phyloP scores from a whole-genome alignment of 352 stramenopile species.

The Pythium folliculosum region DNA sequence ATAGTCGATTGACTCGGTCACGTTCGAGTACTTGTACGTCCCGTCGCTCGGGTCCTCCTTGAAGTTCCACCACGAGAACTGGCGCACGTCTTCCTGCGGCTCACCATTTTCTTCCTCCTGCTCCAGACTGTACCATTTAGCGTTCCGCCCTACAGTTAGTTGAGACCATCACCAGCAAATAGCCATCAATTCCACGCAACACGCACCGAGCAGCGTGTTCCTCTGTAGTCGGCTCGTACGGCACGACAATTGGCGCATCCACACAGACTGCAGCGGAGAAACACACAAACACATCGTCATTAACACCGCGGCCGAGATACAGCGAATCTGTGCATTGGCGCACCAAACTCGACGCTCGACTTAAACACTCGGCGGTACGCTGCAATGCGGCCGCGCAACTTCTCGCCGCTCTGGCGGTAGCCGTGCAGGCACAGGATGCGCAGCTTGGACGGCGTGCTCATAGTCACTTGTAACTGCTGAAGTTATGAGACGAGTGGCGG shows the following conservation, averaged over 20 bases:
- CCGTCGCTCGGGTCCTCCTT: constrained; percentile 44
- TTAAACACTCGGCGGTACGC: constrained; percentile 75
- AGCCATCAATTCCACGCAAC: neutral
- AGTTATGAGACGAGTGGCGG: neutral
- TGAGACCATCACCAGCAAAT: neutral
- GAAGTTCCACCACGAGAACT: constrained; percentile 82
- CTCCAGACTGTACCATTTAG: constrained; percentile 1
- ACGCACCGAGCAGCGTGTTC: constrained; percentile 49
- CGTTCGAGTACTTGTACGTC: constrained; percentile 41
- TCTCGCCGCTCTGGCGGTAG: constrained; percentile 77
- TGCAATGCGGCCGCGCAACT: constrained; percentile 72
- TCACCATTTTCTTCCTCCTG: constrained; percentile 15
- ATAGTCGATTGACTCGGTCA: constrained; percentile 73
- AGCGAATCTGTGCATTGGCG: constrained; percentile 9
- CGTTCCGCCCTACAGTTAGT: neutral
- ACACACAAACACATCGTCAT: neutral
- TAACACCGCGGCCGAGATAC: neutral
- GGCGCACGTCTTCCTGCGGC: constrained; percentile 42
- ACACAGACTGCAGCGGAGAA: constrained; percentile 55
- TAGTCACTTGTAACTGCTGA: constrained; percentile 2
- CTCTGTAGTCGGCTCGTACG: constrained; percentile 63
- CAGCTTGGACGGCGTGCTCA: constrained; percentile 47
- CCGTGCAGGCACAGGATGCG: constrained; percentile 86
- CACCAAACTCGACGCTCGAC: constrained; percentile 81
- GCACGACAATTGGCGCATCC: constrained; percentile 70